Base-by-base conservation (phyloP, 2,329 filamentous ascomycete species). In the Waltergamsia citrina region DNA sequence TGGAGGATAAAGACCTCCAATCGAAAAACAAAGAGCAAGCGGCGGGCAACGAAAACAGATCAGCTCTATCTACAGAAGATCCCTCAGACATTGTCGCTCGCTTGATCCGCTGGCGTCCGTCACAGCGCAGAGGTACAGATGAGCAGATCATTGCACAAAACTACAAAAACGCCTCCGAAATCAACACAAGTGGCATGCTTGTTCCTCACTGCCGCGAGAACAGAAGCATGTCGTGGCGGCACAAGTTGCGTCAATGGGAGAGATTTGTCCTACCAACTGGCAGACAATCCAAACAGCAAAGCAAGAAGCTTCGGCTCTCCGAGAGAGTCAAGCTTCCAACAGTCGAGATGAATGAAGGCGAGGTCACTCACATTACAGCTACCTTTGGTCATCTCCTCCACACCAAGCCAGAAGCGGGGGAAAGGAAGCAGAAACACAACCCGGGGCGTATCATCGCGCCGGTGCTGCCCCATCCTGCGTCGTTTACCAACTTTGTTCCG, bases 381-480 rank as follows among this genome's bases (percentile, higher is more conserved):
- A 54, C 57, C 3, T 76, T 76, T 42, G 72, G 72, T 14, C 64
- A 70, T 34, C 41, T 74, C 22, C 57, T 76, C 0, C 63, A 67
- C 38, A 11, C 18, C 18, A 22, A 29, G 23, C 19, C 22, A 22
- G 20, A 23, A 12, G 16, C 21, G 15, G 18, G 17, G 19, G n/a
- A 5, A 10, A 10, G 7, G 12, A 38, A 14, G 36, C 7, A 5
- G 14, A 30, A 27, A 9, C 39, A 42, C 12, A 31, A 24, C 11
- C 42, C 43, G 5, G 62, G 60, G 6, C 35, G 36, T 30, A 53
- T 65, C 29, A 59, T 76, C 23, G 52, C 56, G 1, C 63, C 71
- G 3, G 36, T 58, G 5, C 48, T 63, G 1, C 70, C 71, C 0
- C 67, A 73, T 30, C 59, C 73, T 6, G 50, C 59, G 14, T 51